Percentiles rank a stretch among this genome's conserved stretches.
Evolutionary conservation across 2,329 filamentous ascomycete genomes (phyloP).

Genomic region (Waltergamsia citrina): DNA sequence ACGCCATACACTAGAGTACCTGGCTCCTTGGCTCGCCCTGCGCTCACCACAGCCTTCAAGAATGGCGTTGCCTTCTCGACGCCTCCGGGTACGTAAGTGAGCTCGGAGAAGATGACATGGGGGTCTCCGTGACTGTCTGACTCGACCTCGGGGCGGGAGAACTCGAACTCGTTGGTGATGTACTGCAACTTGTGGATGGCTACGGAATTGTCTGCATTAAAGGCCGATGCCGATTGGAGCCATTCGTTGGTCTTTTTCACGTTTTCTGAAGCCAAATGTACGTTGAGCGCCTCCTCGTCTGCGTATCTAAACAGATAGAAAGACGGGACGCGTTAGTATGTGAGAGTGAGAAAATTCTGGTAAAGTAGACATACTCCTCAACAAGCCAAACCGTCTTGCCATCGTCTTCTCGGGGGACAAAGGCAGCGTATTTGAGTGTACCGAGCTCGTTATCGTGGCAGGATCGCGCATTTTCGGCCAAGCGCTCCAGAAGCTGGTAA

Average conservation of each 20-base stretch:
- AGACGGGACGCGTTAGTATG: no score
- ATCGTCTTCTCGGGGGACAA: conserved; percentile 15
- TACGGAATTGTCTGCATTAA: conserved; percentile 6
- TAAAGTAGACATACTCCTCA: conserved; percentile 10
- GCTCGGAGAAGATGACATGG: conserved; percentile 13
- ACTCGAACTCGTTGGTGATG: conserved; percentile 9
- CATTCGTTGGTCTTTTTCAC: conserved; percentile 13
- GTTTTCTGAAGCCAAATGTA: conserved; percentile 11
- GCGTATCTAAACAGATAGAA: conserved; percentile 10
- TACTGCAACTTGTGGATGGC: conserved; percentile 11
- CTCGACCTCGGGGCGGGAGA: conserved; percentile 7
- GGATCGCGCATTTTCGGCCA: background rate
- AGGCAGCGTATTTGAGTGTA: conserved; percentile 12
- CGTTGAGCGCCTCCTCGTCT: conserved; percentile 13
- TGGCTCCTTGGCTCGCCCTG: conserved; percentile 9
- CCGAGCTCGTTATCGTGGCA: conserved; percentile 8
- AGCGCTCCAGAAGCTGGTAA: conserved; percentile 2
- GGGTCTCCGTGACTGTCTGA: conserved; percentile 11
- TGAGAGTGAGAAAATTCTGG: background rate
- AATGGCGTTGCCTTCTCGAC: conserved; percentile 12
- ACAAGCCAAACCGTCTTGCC: conserved; percentile 13
- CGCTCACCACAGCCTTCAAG: conserved; percentile 15
- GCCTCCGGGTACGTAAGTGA: conserved; percentile 14
- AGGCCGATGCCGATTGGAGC: conserved; percentile 8
- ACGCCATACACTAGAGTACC: conserved; percentile 16